These are phyloP conservation scores for Neofusicoccum ribis DNA, from an alignment of 2,329 filamentous ascomycete species.

Conservation along the genomic window DNA sequence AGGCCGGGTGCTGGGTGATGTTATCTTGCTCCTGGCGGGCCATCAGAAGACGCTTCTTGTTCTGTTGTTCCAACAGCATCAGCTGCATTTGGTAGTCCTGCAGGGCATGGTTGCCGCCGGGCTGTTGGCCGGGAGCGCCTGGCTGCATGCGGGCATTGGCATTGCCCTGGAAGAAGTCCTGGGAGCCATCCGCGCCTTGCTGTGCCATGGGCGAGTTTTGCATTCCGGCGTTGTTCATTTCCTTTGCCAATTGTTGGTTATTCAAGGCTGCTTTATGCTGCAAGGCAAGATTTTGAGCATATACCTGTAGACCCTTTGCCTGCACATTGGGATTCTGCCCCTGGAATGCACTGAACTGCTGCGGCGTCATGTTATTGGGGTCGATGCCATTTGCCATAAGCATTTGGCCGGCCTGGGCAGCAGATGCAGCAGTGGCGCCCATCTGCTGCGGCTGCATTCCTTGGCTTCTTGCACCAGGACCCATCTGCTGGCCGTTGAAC, in stretches of 20 bases:
- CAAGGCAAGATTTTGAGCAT: conserved; percentile 80
- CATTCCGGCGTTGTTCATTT: conserved; percentile 65
- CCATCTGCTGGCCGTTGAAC: conserved; percentile 77
- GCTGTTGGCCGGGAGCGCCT: conserved; percentile 51
- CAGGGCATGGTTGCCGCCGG: conserved; percentile 72
- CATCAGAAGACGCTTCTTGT: conserved; percentile 84
- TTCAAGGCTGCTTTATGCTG: conserved; percentile 80
- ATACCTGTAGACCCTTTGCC: conserved; percentile 83
- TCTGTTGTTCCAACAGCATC: conserved; percentile 84
- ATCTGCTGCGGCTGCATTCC: conserved; percentile 71
- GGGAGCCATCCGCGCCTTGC: conserved; percentile 44
- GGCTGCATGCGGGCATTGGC: conserved; percentile 59
- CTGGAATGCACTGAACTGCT: conserved; percentile 70
- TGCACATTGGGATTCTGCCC: conserved; percentile 60
- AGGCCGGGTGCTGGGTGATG: conserved; percentile 54
- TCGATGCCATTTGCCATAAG: conserved; percentile 72
- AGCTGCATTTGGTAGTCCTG: conserved; percentile 90
- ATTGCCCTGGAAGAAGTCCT: conserved; percentile 38
- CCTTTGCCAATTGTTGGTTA: conserved; percentile 77
- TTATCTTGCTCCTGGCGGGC: conserved; percentile 76
- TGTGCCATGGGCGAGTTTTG: conserved; percentile 84
- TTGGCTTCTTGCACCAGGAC: conserved; percentile 70
- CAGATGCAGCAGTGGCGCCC: conserved; percentile 53
- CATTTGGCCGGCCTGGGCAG: conserved; percentile 59
- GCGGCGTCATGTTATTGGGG: conserved; percentile 68